Base-by-base conservation (phyloP, 2,329 filamentous ascomycete species). In the Pseudogymnoascus sp. region DNA sequence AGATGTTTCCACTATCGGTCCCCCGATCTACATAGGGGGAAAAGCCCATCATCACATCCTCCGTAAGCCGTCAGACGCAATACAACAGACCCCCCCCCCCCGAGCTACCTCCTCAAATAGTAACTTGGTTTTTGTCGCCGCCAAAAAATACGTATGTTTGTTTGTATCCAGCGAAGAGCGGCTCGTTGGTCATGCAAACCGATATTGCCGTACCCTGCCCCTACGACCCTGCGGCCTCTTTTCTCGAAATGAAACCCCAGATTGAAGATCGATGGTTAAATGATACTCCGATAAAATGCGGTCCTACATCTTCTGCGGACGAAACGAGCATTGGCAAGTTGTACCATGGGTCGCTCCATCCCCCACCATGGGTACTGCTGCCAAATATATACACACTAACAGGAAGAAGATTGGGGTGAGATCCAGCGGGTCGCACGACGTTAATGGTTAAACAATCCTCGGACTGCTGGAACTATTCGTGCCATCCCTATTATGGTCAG, bases 321-420 rank as follows among this genome's bases (percentile, higher is more conserved):
- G 15, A 38, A 1, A 38, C 7, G 9, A 21, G 83, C 23, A 26
- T 26, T 26, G 23, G 84, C 38, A 88, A 77, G 68, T 89, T 88
- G 71, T 89, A 89, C 62, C 85, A 80, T 5, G 80, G 76, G 65
- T 86, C 83, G 65, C 74, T 68, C 67, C 78, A 70, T 70, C 78
- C 76, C 1, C 84, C 84, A 33, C 77, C 74, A 61, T 75, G 78
- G 4, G 83, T 77, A 1, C 81, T 82, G 33, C 83, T 83, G 11
- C 82, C 78, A 66, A 86, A 83, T 26, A 88, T 83, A 85, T 85
- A 89, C 1, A 77, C 71, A 0, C 77, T 63, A 46, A 81, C 78
- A 1, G 78, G 78, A 2, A 79, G 69, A 0, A 69, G 72, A 7
- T 73, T 69, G 11, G 71, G 66, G 1, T 68, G 63, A n/a, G 1